Evolutionary conservation across 2,329 filamentous ascomycete genomes (phyloP), one percentile per base, ranked within the genome.

Genomic region (Ustulina deusta): DNA sequence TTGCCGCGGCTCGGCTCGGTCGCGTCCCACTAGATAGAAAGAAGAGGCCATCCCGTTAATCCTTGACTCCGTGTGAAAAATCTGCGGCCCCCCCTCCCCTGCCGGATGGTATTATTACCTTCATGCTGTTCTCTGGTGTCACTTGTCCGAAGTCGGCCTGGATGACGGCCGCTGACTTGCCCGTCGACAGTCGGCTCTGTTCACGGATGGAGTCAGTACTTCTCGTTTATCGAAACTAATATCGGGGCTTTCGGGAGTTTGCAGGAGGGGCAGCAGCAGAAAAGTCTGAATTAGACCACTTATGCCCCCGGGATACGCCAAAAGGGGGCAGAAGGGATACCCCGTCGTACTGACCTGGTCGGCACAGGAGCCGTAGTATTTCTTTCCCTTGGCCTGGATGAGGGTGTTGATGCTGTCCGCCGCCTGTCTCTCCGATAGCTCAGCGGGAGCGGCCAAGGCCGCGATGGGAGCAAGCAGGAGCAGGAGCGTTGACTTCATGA

Each of bases 61-160:
- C 4, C 40, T 34, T 29, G 10, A 13, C 7, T n/a, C 2, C 49
- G 17, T 44, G 11, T 7, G 17, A 17, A 20, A 9, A 15, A 13
- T 17, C 25, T 25, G 49, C 17, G 20, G 3, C 29, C 10, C 20
- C 51, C 20, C 4, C 20, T 25, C 1, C 4, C 49, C 36, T 27
- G 27, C 13, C 20, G 36, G 40, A 15, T 38, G 13, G 29, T 57
- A 5, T 17, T 66, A 17, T 44, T 71, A 71, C 69, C 67, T 72
- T 72, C 70, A 72, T 90, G 75, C 83, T 87, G 82, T 92, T 91
- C 81, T 92, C 90, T 1, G 86, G 85, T 0, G 89, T 91, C 25
- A 92, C 81, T 76, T 88, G 85, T 22, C 89, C 89, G 69, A 91
- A 91, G 77, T 90, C 81, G 61, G 82, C 80, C 69, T 84, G 83